These are phyloP conservation scores for Fabrea salina DNA, from an alignment of 169 alveolate species.

Conservation along the genomic window DNA sequence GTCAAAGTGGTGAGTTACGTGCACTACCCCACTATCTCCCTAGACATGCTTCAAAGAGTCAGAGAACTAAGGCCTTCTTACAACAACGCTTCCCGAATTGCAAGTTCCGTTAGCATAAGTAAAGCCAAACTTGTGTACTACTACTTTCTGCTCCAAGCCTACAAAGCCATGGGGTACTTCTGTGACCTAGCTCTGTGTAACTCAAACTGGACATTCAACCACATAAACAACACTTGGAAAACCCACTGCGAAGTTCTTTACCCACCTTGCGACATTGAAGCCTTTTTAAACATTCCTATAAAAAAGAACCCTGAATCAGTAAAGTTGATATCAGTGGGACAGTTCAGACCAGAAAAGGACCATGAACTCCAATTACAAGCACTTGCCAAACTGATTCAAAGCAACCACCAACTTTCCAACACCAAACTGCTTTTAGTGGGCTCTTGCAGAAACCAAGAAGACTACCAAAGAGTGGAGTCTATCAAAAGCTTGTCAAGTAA, in stretches of 20 bases:
- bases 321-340: slow-evolving; percentile 79
- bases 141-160: slow-evolving; percentile 49
- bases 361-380: slow-evolving; percentile 74
- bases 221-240: slow-evolving; percentile 69
- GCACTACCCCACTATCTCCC: slow-evolving; percentile 79
- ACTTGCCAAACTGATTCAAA: slow-evolving; percentile 52
- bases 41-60: slow-evolving; percentile 73
- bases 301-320: slow-evolving; percentile 48
- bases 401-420: slow-evolving; percentile 30
- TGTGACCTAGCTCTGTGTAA: slow-evolving; percentile 67
- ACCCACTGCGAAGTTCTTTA: slow-evolving; percentile 46
- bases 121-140: slow-evolving; percentile 63
- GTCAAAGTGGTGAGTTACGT: slow-evolving; percentile 70
- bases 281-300: slow-evolving; percentile 42
- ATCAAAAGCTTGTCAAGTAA: slow-evolving; percentile 41
- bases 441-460: slow-evolving; percentile 63
- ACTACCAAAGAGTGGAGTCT: slow-evolving; percentile 30
- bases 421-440: slow-evolving; percentile 66
- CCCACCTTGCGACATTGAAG: slow-evolving; percentile 85
- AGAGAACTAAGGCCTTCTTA: slow-evolving; percentile 41
- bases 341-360: slow-evolving; percentile 89
- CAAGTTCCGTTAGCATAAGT: slow-evolving; percentile 42
- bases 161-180: slow-evolving; percentile 57
- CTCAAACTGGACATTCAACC: slow-evolving; percentile 86
- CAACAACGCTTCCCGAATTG: slow-evolving; percentile 61